These are phyloP conservation scores for Puya raimondii DNA, from an alignment of 176 grass and related monocot genomes.

Conservation along the genomic window DNA sequence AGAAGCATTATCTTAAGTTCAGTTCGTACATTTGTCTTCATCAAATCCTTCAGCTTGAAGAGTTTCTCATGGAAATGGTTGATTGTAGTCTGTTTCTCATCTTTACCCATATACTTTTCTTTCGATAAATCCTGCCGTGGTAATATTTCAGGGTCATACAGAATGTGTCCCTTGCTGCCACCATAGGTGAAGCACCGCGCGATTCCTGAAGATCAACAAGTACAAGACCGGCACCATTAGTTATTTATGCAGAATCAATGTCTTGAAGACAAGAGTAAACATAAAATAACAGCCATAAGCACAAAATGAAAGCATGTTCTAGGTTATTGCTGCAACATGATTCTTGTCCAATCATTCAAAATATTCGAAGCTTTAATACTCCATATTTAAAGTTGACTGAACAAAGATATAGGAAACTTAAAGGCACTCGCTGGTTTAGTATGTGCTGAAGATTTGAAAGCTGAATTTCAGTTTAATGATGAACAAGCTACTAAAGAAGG, in stretches of 20 bases:
- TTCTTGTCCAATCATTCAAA: background rate
- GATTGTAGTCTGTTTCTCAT: conserved; percentile 68
- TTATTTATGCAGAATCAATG: background rate
- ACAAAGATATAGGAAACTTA: too few relatives aligned
- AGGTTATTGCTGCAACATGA: background rate
- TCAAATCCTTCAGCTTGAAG: conserved; percentile 86
- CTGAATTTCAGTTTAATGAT: background rate
- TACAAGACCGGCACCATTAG: background rate
- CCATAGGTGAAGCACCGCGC: conserved; percentile 92
- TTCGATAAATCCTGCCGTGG: conserved; percentile 60
- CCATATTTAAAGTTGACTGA: too few relatives aligned
- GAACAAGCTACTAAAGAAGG: background rate
- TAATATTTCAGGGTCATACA: conserved; percentile 79
- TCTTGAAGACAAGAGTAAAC: conserved; percentile 1
- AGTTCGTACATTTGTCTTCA: conserved; percentile 86
- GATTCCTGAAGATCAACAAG: conserved; percentile 37
- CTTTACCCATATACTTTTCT: conserved; percentile 78
- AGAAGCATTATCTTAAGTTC: background rate
- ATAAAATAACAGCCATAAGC: too few relatives aligned
- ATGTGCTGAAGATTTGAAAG: too few relatives aligned
- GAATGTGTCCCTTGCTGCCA: conserved; percentile 54
- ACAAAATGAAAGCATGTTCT: background rate
- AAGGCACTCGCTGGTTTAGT: background rate
- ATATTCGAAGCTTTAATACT: background rate
- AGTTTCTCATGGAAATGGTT: conserved; percentile 99